Evolutionary conservation across 2,329 filamentous ascomycete genomes (phyloP).

Genomic region (Neurospora sp.): DNA sequence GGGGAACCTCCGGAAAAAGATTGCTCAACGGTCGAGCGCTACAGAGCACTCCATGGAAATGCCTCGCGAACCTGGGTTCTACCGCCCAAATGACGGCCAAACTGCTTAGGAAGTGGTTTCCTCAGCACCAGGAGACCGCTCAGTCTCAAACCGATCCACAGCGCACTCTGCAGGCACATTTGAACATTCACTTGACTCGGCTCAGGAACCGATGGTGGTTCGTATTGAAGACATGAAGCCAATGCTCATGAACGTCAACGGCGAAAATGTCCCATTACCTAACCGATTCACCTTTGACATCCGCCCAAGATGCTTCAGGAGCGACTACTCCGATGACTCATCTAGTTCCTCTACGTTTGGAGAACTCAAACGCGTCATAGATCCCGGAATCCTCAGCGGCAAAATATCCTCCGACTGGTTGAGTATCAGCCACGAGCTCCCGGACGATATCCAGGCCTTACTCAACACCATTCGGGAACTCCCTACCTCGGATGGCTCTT

Average conservation of each 20-base stretch:
- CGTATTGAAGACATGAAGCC: slow-evolving; percentile 10
- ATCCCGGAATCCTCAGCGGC: neutral
- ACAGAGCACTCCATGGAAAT: slow-evolving; percentile 3
- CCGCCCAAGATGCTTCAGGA: slow-evolving; percentile 1
- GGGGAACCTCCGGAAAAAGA: neutral
- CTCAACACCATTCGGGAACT: neutral
- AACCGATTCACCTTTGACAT: slow-evolving; percentile 15
- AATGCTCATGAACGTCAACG: slow-evolving; percentile 12
- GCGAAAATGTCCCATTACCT: slow-evolving; percentile 10
- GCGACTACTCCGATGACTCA: neutral
- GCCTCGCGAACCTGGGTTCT: slow-evolving; percentile 2
- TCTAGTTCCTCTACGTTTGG: neutral
- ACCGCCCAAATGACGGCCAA: slow-evolving; percentile 4
- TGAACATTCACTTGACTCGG: neutral
- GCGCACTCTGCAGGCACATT: neutral
- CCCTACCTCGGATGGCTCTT: neutral
- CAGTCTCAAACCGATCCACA: slow-evolving; percentile 1
- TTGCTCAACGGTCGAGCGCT: slow-evolving; percentile 1
- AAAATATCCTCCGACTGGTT: neutral
- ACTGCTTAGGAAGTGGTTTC: slow-evolving; percentile 11
- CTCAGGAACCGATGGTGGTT: slow-evolving; percentile 9
- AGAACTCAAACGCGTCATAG: slow-evolving; percentile 6
- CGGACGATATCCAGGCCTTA: neutral
- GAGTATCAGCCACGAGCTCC: neutral
- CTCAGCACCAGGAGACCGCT: slow-evolving; percentile 9